Evolutionary conservation across 768 basidiomycete species (phyloP), one percentile per base, ranked within the genome.

Genomic region (Amanita pallidorosea): DNA sequence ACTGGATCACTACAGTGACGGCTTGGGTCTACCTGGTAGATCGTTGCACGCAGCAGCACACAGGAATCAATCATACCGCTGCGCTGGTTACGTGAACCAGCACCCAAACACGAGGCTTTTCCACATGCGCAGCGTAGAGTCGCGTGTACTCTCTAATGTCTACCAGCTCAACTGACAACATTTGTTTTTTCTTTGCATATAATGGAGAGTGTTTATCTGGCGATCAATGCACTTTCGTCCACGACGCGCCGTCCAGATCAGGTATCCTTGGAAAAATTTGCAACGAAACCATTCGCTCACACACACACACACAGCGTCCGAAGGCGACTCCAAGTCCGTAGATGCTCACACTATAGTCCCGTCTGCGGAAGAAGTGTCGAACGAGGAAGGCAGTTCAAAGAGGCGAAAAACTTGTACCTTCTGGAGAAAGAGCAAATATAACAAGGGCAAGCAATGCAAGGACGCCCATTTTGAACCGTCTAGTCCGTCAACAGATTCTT

Each of bases 361-460:
- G 2, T 27, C 23, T 7, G 11, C 31, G 31, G 31, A 31, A 31
- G 8, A 0, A 18, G 27, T 7, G 15, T 29, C 40, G 40, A 13
- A 11, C n/a, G 43, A 9, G 7, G 43, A 17, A 12, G 6, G 17
- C 3, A 13, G 35, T 29, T 17, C 17, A 22, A 46, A 9, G 17
- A 11, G 25, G 9, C 23, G n/a, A 17, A 17, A 17, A 40, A 15
- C 49, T 7, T 54, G 54, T 31, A 5, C 2, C 2, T 54, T 47
- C 31, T 52, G 46, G 44, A 33, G 25, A 17, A 38, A 33, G 42
- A 45, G 53, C 9, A 37, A 33, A n/a, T 56, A 53, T 18, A 48
- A 51, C 7, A 51, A 46, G 27, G 50, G 50, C 9, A 37, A 52
- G 23, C 17, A 40, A 20, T 57, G 56, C 42, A 17, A 27, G 20